Conservation (phyloP, 163 green algal species). For the Scenedesmus sp. region DNA sequence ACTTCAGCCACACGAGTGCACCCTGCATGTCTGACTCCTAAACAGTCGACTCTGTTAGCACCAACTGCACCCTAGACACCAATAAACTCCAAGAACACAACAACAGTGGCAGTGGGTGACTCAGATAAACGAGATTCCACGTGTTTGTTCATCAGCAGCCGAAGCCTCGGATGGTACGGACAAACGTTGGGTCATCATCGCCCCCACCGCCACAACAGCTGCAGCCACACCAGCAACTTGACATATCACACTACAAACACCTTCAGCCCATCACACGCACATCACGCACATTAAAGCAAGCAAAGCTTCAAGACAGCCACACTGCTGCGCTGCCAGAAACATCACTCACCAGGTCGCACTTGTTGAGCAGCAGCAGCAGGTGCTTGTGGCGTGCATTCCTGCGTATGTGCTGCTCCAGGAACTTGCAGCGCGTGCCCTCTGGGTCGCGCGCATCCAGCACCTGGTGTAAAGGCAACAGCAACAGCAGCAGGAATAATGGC, state of each 20-base stretch:
- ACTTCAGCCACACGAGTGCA: slow-evolving; percentile 54
- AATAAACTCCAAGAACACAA: background rate
- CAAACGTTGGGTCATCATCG: slow-evolving; percentile 52
- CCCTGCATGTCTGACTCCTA: background rate
- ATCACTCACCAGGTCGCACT: slow-evolving; percentile 94
- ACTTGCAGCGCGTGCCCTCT: slow-evolving; percentile 92
- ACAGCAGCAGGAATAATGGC: background rate
- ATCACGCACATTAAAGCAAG: background rate
- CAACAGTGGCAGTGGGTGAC: slow-evolving; percentile 3
- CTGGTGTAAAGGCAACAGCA: slow-evolving; percentile 59
- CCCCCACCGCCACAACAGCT: background rate
- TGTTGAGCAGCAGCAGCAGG: slow-evolving; percentile 98
- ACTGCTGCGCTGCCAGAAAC: background rate
- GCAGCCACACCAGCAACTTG: background rate
- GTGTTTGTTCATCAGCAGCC: slow-evolving; percentile 65
- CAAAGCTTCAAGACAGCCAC: background rate
- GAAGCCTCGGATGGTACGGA: slow-evolving; percentile 56
- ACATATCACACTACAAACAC: background rate
- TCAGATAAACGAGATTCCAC: slow-evolving; percentile 81
- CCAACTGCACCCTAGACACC: background rate
- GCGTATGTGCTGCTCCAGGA: slow-evolving; percentile 95
- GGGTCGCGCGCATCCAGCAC: slow-evolving; percentile 98
- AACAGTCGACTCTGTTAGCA: background rate
- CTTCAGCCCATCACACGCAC: background rate
- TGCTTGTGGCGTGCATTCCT: slow-evolving; percentile 94